Percentiles rank a stretch among this genome's conserved stretches.
Conservation (phyloP, 345 rosid species). For the Acer negundo region DNA sequence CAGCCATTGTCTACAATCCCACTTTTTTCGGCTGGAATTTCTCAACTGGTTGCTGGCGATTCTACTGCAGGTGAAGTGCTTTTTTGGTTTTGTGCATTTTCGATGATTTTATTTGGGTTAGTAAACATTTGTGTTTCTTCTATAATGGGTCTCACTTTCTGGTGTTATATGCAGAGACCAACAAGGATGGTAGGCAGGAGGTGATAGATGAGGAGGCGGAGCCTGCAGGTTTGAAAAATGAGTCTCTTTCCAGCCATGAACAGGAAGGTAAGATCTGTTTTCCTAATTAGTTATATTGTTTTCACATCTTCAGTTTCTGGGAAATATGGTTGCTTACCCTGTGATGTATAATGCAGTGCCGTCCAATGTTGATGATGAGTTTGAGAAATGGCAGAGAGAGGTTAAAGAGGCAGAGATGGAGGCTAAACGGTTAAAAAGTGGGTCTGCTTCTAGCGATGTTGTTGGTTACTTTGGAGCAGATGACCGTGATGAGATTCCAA, state of each 20-base stretch:
- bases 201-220: slow-evolving; percentile 10
- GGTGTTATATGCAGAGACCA: slow-evolving; percentile 25
- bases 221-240: slow-evolving; percentile 23
- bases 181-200: slow-evolving; percentile 14
- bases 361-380: slow-evolving; percentile 60
- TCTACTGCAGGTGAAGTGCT: slow-evolving; percentile 45
- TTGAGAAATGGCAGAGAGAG: slow-evolving; percentile 90
- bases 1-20: slow-evolving; percentile 75
- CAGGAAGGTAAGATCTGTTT: slow-evolving; percentile 21
- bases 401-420: slow-evolving; percentile 70
- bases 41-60: slow-evolving; percentile 33
- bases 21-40: slow-evolving; percentile 51
- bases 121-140: slow-evolving; percentile 1
- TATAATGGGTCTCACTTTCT: slow-evolving; percentile 8
- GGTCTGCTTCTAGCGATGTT: slow-evolving; percentile 38
- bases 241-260: slow-evolving; percentile 24
- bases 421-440: slow-evolving; percentile 52
- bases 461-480: slow-evolving; percentile 33
- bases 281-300: neutral
- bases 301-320: neutral
- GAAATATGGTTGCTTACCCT: slow-evolving; percentile 27
- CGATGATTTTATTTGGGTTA: neutral
- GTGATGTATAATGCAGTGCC: slow-evolving; percentile 46
- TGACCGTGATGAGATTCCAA: slow-evolving; percentile 40
- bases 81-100: neutral